Base-by-base conservation (phyloP, 148 eudicot species). In the Camellia japonica region DNA sequence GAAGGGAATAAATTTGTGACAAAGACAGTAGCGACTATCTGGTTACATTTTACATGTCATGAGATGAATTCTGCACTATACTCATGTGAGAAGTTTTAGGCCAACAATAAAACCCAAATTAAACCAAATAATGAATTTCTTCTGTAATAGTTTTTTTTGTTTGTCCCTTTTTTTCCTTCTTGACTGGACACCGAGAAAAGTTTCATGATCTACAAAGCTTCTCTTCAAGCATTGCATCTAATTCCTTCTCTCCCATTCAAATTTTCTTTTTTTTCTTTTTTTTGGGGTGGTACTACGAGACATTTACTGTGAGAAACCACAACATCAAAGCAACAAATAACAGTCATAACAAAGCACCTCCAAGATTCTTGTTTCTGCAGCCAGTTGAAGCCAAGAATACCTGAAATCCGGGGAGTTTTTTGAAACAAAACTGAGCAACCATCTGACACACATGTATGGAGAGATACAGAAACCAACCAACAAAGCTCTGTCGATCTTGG, bases 341-440 rank as follows among this genome's bases (percentile, higher is more conserved):
- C 51, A 49, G n/a, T 58, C 65, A n/a, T 13, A 3, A 46, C 4
- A 62, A 14, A 15, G 65, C 41, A 78, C 19, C 59, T 13, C 23
- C 8, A 44, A 47, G 23, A 18, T 38, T 43, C 74, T 78, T 68
- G 38, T 54, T 78, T 77, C 59, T 63, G 70, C 58, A 63, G 18
- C 70, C 62, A 72, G 60, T 59, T 59, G 13, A 59, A 59, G 44
- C 77, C 49, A 56, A 42, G 49, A 41, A 41, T 11, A 38, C 62
- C 19, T 0, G 73, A 67, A 56, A 68, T 11, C 51, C n/a, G 15
- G 41, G 41, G 64, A 68, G 73, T 64, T 83, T 83, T 55, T 44
- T 30, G 66, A 56, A 62, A 62, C 20, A 72, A 69, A 74, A 68
- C 74, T 7, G 51, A 74, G 62, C 52, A 78, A 78, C 70, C 78